phyloP scores from a whole-genome alignment of 306 rosid genomes.

The Myrica gale region DNA sequence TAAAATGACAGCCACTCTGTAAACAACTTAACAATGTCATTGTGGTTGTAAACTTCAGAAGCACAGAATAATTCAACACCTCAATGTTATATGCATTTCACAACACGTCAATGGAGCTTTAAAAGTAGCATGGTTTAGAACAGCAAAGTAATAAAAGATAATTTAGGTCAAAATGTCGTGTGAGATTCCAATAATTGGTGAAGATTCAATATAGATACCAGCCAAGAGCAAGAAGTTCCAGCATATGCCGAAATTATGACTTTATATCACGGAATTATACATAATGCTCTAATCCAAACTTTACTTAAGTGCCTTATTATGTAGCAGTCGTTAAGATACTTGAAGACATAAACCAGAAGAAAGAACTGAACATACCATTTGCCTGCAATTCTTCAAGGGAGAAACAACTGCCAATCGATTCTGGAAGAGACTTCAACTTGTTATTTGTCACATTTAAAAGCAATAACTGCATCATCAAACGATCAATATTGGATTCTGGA shows the following conservation, averaged over 20 bases:
- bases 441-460: constrained; percentile 80
- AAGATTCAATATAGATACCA: neutral
- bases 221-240: neutral
- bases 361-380: constrained; percentile 49
- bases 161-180: neutral
- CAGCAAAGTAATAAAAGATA: neutral
- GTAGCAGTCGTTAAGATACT: neutral
- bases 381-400: constrained; percentile 98
- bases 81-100: neutral
- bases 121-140: neutral
- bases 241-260: neutral
- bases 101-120: neutral
- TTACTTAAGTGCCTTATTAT: neutral
- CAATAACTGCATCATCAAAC: constrained; percentile 65
- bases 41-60: neutral
- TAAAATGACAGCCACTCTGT: neutral
- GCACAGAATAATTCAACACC: neutral
- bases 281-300: neutral
- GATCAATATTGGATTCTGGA: constrained; percentile 23
- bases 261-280: neutral
- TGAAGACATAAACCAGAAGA: constrained; percentile 4
- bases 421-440: constrained; percentile 80
- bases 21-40: neutral
- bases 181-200: neutral
- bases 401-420: constrained; percentile 91